Conservation (phyloP, 768 basidiomycete species). For the Agaricus sinodeliciosus region DNA sequence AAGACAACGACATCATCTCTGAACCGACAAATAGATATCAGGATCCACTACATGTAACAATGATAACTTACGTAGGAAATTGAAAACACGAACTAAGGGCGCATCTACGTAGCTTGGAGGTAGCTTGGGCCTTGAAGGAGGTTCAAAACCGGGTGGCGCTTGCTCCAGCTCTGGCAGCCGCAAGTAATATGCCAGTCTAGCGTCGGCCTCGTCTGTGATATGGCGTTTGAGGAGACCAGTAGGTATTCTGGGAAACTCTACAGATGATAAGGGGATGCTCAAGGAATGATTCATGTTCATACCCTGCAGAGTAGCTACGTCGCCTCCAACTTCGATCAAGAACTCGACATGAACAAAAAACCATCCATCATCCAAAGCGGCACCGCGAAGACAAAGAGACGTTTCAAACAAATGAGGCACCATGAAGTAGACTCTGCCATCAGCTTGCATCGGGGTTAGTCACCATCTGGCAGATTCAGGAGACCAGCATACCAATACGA, state of each 20-base stretch:
- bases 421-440: conserved; percentile 75
- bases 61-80: conserved; percentile 71
- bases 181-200: conserved; percentile 58
- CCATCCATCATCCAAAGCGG: conserved; percentile 69
- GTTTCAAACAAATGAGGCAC: conserved; percentile 69
- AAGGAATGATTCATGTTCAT: background rate
- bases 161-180: conserved; percentile 34
- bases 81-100: conserved; percentile 79
- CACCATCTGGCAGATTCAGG: conserved; percentile 11
- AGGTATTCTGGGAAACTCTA: conserved; percentile 73
- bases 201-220: conserved; percentile 69
- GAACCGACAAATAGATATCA: background rate
- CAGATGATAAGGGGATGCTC: background rate
- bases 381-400: conserved; percentile 69
- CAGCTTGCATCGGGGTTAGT: conserved; percentile 33
- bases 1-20: conserved; percentile 91
- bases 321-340: conserved; percentile 65
- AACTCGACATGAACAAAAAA: conserved; percentile 80
- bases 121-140: conserved; percentile 40
- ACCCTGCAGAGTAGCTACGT: conserved; percentile 70
- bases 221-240: conserved; percentile 54
- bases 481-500: conserved; percentile 44
- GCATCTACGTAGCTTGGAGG: conserved; percentile 65
- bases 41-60: background rate
- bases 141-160: conserved; percentile 33